Base-by-base conservation (phyloP, 805 yeast genomes). In the Hanseniaspora lachancei region DNA sequence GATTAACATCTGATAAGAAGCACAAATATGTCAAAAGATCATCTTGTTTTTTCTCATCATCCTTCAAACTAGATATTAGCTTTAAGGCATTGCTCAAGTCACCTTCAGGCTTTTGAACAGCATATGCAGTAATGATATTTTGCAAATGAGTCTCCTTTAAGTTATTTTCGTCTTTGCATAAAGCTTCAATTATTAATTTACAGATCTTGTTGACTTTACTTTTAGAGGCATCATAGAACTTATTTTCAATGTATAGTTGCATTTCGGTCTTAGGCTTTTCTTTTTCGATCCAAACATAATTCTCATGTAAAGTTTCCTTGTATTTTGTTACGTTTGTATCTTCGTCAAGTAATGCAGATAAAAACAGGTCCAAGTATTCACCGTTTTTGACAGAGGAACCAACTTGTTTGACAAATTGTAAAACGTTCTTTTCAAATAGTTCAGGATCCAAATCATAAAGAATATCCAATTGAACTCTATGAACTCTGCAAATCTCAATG, bases 381-480 rank as follows among this genome's bases (percentile, higher is more conserved):
- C 83, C 80, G 48, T 77, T 75, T 32, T 53, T 53, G 18, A 53
- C 56, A 23, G 40, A 35, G 20, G 6, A 18, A 32, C 76, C 81
- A 46, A 93, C 75, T 64, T 88, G 88, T 27, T 76, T 72, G 23
- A 93, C 75, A 64, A 93, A 87, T 8, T 66, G 64, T 55, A 81
- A 85, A 16, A 88, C 66, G 62, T 86, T 84, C 3, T 69, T 68
- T 59, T 74, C 72, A 62, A 89, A 93, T 50, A 78, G 69, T 29
- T 74, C 76, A 1, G 96, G 95, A 57, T 81, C 81, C 69, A 86
- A 87, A 67, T 93, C 99, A 70, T 89, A 86, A 55, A 93, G 71
- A 38, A 93, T 78, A 68, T 93, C 97, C 67, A 93, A 70, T 63
- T 91, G 91, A 58, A 93, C 85, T 68, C 99, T 79, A 67, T 93